Base-by-base conservation (phyloP, 352 stramenopile genomes). In the Globisporangium uncinulatum region DNA sequence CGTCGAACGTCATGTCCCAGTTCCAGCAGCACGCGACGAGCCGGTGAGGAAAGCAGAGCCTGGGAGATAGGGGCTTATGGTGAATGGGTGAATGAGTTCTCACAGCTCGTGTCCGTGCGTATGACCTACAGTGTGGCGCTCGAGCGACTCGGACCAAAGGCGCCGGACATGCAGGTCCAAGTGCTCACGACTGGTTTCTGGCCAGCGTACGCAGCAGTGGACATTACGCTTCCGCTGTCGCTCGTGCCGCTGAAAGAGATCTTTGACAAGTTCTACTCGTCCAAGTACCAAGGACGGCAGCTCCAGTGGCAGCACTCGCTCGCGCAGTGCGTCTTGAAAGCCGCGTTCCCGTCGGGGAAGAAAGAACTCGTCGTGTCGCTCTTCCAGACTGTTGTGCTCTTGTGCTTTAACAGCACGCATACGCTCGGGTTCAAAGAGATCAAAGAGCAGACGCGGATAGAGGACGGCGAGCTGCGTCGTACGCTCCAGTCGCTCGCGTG, bases 131-230 rank as follows among this genome's bases (percentile, higher is more conserved):
- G 78, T 21, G 53, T 71, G 17, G 79, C 76, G 8, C 49, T 92
- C 42, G 69, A 86, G 24, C 65, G 67, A 13, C 49, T 91, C 11
- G 67, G 67, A 2, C 70, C 62, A 57, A 63, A 70, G 21, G 62
- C 79, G 17, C 71, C 96, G 8, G 96, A 99, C 59, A 97, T 98
- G 74, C 82, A 98, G 66, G 95, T 99, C 6, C 95, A 98, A 58
- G 96, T 99, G 20, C 71, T 99, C 1, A 99, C 95, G 11, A 98
- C 94, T 32, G 95, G 96, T 11, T 99, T 98, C 66, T 99, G 97
- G 97, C 97, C 97, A 8, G 87, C 85, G 20, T 98, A 98, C 57
- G 83, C 90, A 9, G 65, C 76, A 19, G 85, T 86, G 19, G 87
- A 97, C 34, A 81, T 97, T 43, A 92, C 79, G 29, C 43, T 97